These are phyloP conservation scores for Torulaspora franciscae DNA, from an alignment of 805 yeast genomes.

Conservation along the genomic window DNA sequence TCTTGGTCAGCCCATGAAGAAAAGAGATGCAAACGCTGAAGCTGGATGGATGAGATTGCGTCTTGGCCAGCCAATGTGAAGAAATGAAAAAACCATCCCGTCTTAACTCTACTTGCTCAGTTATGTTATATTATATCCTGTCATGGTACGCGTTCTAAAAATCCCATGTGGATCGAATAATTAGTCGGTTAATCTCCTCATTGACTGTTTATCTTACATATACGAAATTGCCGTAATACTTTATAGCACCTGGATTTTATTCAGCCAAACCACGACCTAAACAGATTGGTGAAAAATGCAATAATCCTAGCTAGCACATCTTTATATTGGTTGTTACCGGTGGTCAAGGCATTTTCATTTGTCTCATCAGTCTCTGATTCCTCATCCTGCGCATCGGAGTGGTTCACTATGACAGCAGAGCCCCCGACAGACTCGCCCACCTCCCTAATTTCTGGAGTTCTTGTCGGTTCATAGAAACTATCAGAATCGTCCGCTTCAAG, in stretches of 20 bases:
- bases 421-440: constrained; percentile 11
- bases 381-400: constrained; percentile 18
- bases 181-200: not conserved
- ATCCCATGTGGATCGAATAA: not conserved
- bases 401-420: constrained; percentile 16
- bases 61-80: constrained; percentile 28
- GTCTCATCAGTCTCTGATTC: constrained; percentile 9
- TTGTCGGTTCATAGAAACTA: not conserved
- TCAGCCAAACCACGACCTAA: constrained; percentile 20
- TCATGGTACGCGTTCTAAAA: not conserved
- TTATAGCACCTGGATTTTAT: not conserved
- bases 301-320: constrained; percentile 20
- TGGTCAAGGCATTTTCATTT: constrained; percentile 14
- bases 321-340: constrained; percentile 14
- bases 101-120: constrained; percentile 22
- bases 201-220: too few relatives aligned
- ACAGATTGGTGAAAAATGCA: constrained; percentile 18
- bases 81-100: constrained; percentile 26
- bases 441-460: not conserved
- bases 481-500: constrained; percentile 5
- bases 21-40: constrained; percentile 21
- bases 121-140: not conserved
- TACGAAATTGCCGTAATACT: too few relatives aligned
- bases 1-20: constrained; percentile 29
- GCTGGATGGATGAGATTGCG: constrained; percentile 25